Evolutionary conservation across 345 rosid species (phyloP).

Genomic region (Mallotus nudiflorus): DNA sequence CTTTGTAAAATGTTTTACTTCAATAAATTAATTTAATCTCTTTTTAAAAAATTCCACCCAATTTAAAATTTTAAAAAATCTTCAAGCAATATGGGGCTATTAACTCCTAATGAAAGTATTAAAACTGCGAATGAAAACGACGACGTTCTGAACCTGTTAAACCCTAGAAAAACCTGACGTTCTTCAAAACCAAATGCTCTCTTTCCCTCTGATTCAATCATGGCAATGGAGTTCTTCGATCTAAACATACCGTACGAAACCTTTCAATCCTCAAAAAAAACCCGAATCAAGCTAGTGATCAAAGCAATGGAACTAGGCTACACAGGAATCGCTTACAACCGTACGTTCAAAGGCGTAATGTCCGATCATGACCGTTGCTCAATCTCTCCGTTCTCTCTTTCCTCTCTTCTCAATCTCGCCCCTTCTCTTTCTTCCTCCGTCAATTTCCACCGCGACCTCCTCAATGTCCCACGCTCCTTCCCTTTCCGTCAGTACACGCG

Average conservation of each 20-base stretch:
- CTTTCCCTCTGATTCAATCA: constrained; percentile 19
- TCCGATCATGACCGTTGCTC: constrained; percentile 63
- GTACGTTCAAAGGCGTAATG: constrained; percentile 52
- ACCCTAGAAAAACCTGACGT: background rate
- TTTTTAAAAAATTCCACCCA: too few relatives aligned
- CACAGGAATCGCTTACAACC: constrained; percentile 63
- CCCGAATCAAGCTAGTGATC: constrained; percentile 48
- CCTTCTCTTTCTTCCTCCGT: constrained; percentile 67
- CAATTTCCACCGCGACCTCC: constrained; percentile 71
- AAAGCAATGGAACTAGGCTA: constrained; percentile 87
- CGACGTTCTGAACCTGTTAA: background rate
- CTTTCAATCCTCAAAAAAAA: constrained; percentile 35
- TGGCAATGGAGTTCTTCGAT: constrained; percentile 92
- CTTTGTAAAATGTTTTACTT: too few relatives aligned
- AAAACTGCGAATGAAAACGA: background rate
- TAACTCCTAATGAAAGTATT: too few relatives aligned
- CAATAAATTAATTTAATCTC: too few relatives aligned
- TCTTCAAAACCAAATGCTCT: constrained; percentile 11
- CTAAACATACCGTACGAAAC: constrained; percentile 59
- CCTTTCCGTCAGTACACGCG: constrained; percentile 93
- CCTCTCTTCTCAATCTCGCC: constrained; percentile 56
- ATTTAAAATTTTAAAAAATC: too few relatives aligned
- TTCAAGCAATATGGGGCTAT: too few relatives aligned
- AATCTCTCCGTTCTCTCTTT: constrained; percentile 57
- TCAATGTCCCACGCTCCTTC: constrained; percentile 54